phyloP scores from a whole-genome alignment of 2,329 filamentous ascomycete species.

The Sporothrix variecibatus region DNA sequence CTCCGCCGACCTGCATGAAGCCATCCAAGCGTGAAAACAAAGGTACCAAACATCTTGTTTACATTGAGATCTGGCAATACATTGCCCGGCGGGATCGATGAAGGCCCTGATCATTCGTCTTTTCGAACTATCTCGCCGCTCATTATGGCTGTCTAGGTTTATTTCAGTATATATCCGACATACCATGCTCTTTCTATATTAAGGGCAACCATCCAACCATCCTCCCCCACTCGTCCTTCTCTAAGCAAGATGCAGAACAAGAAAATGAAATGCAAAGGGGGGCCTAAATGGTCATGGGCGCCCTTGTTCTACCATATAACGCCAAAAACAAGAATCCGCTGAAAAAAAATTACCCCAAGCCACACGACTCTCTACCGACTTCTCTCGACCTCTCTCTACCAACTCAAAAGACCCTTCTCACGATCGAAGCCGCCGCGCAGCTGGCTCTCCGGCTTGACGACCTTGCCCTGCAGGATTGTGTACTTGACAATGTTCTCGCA shows the following conservation, averaged over 20 bases:
- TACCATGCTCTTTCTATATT: not conserved
- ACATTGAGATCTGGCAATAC: too few relatives aligned
- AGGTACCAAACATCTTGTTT: not conserved
- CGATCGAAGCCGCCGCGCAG: slow-evolving; percentile 90
- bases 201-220: not conserved
- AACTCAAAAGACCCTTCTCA: slow-evolving; percentile 77
- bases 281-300: not conserved
- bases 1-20: not conserved
- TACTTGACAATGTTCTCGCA: slow-evolving; percentile 90
- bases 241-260: not conserved
- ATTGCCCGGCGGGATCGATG: too few relatives aligned
- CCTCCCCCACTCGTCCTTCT: too few relatives aligned
- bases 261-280: not conserved
- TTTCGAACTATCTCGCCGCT: not conserved
- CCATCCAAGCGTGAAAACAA: not conserved
- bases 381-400: slow-evolving; percentile 46
- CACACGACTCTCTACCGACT: not conserved
- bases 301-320: not conserved
- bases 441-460: slow-evolving; percentile 85
- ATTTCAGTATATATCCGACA: not conserved
- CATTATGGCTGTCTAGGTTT: not conserved
- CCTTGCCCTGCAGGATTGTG: slow-evolving; percentile 89
- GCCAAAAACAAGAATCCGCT: not conserved
- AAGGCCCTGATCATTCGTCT: too few relatives aligned
- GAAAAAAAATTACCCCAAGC: not conserved